Base-by-base conservation (phyloP, 768 basidiomycete genomes). In the Sistotremastrum niveocremeum region DNA sequence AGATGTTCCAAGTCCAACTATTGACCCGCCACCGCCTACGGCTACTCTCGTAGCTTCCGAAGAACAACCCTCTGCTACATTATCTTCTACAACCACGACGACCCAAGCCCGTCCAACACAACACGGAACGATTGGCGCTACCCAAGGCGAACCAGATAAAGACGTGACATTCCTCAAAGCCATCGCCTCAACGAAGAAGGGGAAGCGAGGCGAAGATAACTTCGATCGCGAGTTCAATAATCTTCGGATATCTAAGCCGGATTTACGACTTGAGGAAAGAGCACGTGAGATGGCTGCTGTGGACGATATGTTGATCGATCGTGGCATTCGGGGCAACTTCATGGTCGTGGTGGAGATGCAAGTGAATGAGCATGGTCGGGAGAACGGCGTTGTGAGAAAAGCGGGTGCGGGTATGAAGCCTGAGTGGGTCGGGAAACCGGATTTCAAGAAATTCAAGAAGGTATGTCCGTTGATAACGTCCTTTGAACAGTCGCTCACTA, bases 161-260 rank as follows among this genome's bases (percentile, higher is more conserved):
- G 84, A 86, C 52, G 65, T 63, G 1, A 73, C 69, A 0, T 85
- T 86, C 56, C 63, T 86, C 31, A 79, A 76, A 49, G 84, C 84
- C 0, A 65, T 87, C 30, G 81, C 84, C 6, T 81, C 81, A 1
- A 80, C 66, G 20, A 85, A 83, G 54, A 69, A 71, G 12, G 79
- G 77, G 1, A 83, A 79, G 65, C 79, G 71, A 55, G 51, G 62
- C 2, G 82, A 83, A 56, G 80, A 84, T 54, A 66, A 67, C 4
- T 84, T 84, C 49, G 84, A 88, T 61, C 71, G 79, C 11, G 84
- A 87, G 47, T 88, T 88, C 55, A 84, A 85, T 56, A 75, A 79
- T 39, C 64, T 87, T 46, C 77, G 74, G 53, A 81, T 87, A 39
- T 71, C 77, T 5, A 80, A 76, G 54, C 79, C 82, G 2, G 74